Evolutionary conservation across 129 eudicot genomes (phyloP), one percentile per base, ranked within the genome.

Genomic region (Glebionis coronaria): DNA sequence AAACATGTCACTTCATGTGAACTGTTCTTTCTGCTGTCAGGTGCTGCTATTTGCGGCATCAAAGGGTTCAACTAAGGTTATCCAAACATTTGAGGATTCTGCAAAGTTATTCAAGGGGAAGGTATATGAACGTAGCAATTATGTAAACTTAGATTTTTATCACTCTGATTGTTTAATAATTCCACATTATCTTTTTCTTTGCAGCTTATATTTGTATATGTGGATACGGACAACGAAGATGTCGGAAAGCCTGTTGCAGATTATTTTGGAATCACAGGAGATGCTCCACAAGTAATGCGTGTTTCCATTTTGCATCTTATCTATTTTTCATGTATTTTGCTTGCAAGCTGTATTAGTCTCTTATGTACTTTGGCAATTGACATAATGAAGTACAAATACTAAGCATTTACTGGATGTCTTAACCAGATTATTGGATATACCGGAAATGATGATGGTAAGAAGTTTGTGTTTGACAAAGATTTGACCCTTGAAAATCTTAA

Each of bases 41-140:
- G 56, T 90, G 45, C 73, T 90, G 83, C 83, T 90, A 50, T 90
- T 90, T 79, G 87, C 92, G 44, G 73, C 82, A 29, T 78, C 84
- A 55, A 84, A 77, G 40, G 84, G 75, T 54, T 82, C 95, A 44
- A 76, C 57, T 45, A 79, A 84, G 74, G 82, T 81, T 71, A 4
- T 67, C 35, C 84, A 74, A 16, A 74, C 74, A 68, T 90, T 90
- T 70, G 82, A 78, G 81, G 97, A 87, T 69, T 87, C 92, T 46
- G 97, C 95, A 51, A 90, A 84, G 77, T 62, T 78, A 60, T 90
- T 87, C 45, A 87, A 90, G 84, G 97, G 97, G 57, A 90, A 90
- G 97, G 97, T 90, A 80, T 60, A 12, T 61, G 23, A 12, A 56
- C 13, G 5, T 28, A 46, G 28, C n/a, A 38, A 56, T 64, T 49